phyloP scores from a whole-genome alignment of 805 yeast species.

The Kazachstania viticola region DNA sequence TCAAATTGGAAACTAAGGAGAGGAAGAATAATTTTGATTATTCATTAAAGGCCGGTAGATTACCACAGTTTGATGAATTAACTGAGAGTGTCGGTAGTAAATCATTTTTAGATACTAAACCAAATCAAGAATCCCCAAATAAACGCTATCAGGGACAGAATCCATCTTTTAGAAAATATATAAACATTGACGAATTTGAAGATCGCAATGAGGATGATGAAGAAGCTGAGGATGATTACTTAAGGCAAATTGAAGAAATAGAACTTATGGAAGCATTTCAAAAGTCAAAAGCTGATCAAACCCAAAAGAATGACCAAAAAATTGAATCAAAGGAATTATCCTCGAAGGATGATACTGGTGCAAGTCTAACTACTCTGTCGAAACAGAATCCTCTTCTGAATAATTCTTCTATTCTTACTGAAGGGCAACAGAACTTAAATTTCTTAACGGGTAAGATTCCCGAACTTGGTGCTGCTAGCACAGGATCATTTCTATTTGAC shows the following conservation, averaged over 20 bases:
- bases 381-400: neutral
- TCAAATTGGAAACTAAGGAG: constrained; percentile 28
- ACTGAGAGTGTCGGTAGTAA: constrained; percentile 16
- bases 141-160: constrained; percentile 5
- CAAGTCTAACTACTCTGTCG: neutral
- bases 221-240: constrained; percentile 14
- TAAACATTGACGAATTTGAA: constrained; percentile 2
- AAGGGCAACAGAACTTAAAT: constrained; percentile 16
- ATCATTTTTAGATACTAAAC: constrained; percentile 23
- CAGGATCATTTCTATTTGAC: constrained; percentile 14
- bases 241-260: constrained; percentile 23
- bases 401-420: constrained; percentile 2
- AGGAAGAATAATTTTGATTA: constrained; percentile 24
- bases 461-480: neutral
- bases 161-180: neutral
- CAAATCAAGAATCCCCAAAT: constrained; percentile 12
- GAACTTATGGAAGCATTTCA: constrained; percentile 31
- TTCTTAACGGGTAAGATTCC: constrained; percentile 14
- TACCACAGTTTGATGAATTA: constrained; percentile 21
- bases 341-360: neutral
- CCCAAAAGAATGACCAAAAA: constrained; percentile 31
- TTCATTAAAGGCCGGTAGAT: constrained; percentile 33
- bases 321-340: constrained; percentile 15
- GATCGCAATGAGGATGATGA: constrained; percentile 9
- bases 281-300: constrained; percentile 4